Percentiles rank a stretch among this genome's conserved stretches.
phyloP scores from a whole-genome alignment of 345 rosid genomes.

The Anastatica hierochuntica region DNA sequence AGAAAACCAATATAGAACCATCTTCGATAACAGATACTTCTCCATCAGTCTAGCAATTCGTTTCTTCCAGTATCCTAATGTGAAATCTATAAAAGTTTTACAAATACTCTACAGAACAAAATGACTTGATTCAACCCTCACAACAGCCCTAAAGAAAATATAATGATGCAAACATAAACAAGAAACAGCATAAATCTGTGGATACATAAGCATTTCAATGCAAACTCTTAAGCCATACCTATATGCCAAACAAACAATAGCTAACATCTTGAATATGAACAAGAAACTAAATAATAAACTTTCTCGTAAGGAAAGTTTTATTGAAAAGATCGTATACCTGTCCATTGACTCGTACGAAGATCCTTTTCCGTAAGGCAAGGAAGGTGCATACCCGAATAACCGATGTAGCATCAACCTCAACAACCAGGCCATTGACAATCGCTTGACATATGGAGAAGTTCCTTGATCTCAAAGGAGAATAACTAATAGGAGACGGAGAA shows the following conservation, averaged over 20 bases:
- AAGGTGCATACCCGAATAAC: slow-evolving; percentile 1
- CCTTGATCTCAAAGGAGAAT: neutral
- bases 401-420: slow-evolving; percentile 2
- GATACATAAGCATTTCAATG: neutral
- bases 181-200: neutral
- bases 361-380: neutral
- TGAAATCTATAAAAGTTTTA: neutral
- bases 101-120: neutral
- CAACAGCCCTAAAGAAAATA: neutral
- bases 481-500: neutral
- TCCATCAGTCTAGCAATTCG: slow-evolving; percentile 10
- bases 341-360: slow-evolving; percentile 1
- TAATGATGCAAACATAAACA: neutral
- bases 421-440: slow-evolving; percentile 2
- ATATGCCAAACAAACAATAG: slow-evolving; percentile 11
- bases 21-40: slow-evolving; percentile 8
- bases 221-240: neutral
- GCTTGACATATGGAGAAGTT: neutral
- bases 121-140: neutral
- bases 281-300: neutral
- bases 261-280: slow-evolving; percentile 3
- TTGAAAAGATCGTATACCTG: slow-evolving; percentile 21
- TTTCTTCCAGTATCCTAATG: neutral
- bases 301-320: neutral
- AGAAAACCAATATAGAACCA: slow-evolving; percentile 7